Evolutionary conservation across 192 early-diverging fungal genomes (phyloP), one percentile per base, ranked within the genome.

Genomic region (Rhizophlyctis rosea): DNA sequence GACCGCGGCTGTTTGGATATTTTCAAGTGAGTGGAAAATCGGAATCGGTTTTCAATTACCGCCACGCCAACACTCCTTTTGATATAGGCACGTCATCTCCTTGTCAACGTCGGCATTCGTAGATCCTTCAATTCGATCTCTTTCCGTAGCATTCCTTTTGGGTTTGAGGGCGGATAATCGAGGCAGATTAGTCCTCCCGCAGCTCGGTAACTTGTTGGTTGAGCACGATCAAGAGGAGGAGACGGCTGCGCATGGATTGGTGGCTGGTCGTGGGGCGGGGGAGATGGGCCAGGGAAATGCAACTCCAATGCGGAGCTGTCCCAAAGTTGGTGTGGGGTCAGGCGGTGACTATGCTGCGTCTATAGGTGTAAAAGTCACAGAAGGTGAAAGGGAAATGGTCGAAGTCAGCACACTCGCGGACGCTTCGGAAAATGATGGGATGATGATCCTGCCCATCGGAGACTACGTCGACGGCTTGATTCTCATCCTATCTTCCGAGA

Each of bases 401-500:
- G 14, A 16, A 28, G 13, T 18, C 23, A 13, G 50, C 50, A 4
- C 13, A 23, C 50, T 23, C 5, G 23, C 50, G 13, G 24, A 4
- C 5, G 50, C 9, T 5, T 24, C 50, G 13, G 50, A 51, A 7
- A 5, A 51, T 24, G 24, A 5, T 24, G 50, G 9, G 25, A 23
- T 51, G 18, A 5, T 14, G 5, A 23, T n/a, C 1, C 31, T 68
- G 21, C 66, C 66, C 3, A 55, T 68, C 23, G 66, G 58, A 2
- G 52, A 80, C 29, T 89, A 91, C 58, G 68, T 90, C 33, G 78
- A 58, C 3, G 66, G 78, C 3, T 59, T 93, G 51, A 57, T 79
- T 18, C 61, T 74, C 5, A 76, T 90, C 56, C 66, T 96, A 9
- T 74, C 79, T 28, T 77, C 84, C n/a, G 89, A 89, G 36, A 69